phyloP scores from a whole-genome alignment of 2,329 filamentous ascomycete species.

The Trichoderma oligosporum region DNA sequence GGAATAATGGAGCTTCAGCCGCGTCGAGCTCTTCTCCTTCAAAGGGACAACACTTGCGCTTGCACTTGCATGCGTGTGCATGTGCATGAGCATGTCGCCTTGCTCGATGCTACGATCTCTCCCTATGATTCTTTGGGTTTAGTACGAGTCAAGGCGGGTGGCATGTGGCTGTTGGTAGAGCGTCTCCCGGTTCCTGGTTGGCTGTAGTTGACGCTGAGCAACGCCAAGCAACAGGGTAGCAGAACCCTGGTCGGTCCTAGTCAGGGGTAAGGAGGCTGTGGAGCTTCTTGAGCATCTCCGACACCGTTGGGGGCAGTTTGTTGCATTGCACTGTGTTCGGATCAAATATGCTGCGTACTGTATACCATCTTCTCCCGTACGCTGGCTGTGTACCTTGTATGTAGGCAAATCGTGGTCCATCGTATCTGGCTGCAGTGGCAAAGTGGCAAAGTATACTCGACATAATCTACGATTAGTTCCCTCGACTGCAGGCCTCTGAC shows the following conservation, averaged over 20 bases:
- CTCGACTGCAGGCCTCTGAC: not conserved
- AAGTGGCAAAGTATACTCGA: too few relatives aligned
- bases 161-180: slow-evolving; percentile 21
- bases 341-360: not conserved
- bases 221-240: slow-evolving; percentile 17
- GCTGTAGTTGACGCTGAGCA: slow-evolving; percentile 15
- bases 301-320: slow-evolving; percentile 11
- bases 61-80: slow-evolving; percentile 12
- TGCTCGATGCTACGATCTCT: slow-evolving; percentile 19
- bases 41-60: slow-evolving; percentile 10
- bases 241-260: slow-evolving; percentile 21
- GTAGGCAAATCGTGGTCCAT: not conserved
- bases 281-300: slow-evolving; percentile 10
- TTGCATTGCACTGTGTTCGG: slow-evolving; percentile 15
- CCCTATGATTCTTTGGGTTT: slow-evolving; percentile 18
- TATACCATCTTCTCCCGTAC: too few relatives aligned
- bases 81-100: slow-evolving; percentile 5
- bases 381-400: too few relatives aligned
- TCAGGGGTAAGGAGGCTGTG: slow-evolving; percentile 22
- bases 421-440: too few relatives aligned
- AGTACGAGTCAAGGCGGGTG: slow-evolving; percentile 4
- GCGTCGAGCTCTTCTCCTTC: not conserved
- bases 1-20: slow-evolving; percentile 2
- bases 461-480: not conserved
- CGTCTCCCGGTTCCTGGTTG: slow-evolving; percentile 18